These are phyloP conservation scores for Saccharum officinarum DNA, from an alignment of 176 grass and related monocot species.

Conservation along the genomic window DNA sequence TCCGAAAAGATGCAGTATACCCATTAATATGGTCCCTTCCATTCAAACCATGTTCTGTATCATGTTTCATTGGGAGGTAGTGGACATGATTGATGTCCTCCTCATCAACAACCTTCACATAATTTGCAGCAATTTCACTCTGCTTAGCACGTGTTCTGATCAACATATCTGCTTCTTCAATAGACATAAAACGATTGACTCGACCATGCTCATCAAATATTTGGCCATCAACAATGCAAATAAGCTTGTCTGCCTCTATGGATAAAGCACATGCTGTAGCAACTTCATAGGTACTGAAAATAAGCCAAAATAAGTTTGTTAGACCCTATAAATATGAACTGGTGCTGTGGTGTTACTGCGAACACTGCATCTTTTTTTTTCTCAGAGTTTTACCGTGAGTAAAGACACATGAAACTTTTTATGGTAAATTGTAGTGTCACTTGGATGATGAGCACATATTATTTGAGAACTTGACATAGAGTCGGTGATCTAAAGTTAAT, in stretches of 20 bases:
- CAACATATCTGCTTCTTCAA: conserved; percentile 77
- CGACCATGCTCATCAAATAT: conserved; percentile 80
- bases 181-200: conserved; percentile 80
- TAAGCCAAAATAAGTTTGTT: conserved; percentile 16
- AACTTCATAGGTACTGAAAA: conserved; percentile 94
- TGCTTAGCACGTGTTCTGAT: conserved; percentile 80
- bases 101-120: conserved; percentile 68
- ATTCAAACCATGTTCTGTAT: conserved; percentile 41
- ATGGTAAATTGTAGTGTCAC: not conserved
- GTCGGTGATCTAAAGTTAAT: not conserved
- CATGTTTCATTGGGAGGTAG: conserved; percentile 41
- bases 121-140: conserved; percentile 92
- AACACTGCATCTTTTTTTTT: not conserved
- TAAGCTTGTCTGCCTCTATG: conserved; percentile 90
- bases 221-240: conserved; percentile 80
- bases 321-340: conserved; percentile 10
- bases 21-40: conserved; percentile 30
- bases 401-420: conserved; percentile 2
- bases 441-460: not conserved
- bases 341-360: not conserved
- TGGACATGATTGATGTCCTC: conserved; percentile 44
- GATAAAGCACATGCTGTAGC: conserved; percentile 93
- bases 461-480: not conserved
- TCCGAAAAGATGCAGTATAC: conserved; percentile 66
- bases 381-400: not conserved